These are phyloP conservation scores for Cladophialophora bantiana DNA, from an alignment of 2,329 filamentous ascomycete species.

Conservation along the genomic window DNA sequence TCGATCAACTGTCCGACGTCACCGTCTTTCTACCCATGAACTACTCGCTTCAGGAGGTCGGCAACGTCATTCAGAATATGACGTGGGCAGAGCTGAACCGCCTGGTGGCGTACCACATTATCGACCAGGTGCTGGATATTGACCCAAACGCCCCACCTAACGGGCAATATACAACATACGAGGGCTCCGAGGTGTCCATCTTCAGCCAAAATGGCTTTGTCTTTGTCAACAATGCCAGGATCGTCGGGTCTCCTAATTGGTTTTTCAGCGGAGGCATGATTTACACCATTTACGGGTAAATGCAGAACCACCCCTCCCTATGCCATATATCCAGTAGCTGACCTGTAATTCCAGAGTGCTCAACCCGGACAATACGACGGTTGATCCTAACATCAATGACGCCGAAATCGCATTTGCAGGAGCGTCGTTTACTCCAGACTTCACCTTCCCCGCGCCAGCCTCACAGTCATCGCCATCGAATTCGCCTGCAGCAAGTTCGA, in stretches of 20 bases:
- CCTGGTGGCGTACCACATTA: conserved; percentile 25
- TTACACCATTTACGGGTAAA: conserved; percentile 27
- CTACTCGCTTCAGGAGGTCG: conserved; percentile 25
- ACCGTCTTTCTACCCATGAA: conserved; percentile 33
- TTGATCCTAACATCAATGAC: conserved; percentile 19
- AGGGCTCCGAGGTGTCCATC: conserved; percentile 26
- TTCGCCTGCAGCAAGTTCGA: not conserved
- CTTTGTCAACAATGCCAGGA: conserved; percentile 28
- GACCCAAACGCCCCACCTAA: conserved; percentile 9
- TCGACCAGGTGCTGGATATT: conserved; percentile 21
- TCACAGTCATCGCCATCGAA: not conserved
- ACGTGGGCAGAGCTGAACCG: conserved; percentile 21
- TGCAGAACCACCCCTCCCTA: not conserved
- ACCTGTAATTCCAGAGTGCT: conserved; percentile 14
- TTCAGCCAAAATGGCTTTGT: conserved; percentile 12
- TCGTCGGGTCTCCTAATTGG: conserved; percentile 20
- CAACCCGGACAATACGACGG: conserved; percentile 24
- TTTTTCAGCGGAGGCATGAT: conserved; percentile 26
- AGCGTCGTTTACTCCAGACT: conserved; percentile 13
- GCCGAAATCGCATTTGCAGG: conserved; percentile 22
- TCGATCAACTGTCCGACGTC: conserved; percentile 28
- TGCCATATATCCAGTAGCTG: not conserved
- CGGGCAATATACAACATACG: conserved; percentile 17
- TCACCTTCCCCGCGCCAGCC: conserved; percentile 20
- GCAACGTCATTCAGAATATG: conserved; percentile 23